phyloP scores from a whole-genome alignment of 345 rosid genomes.

The Lepidium sativum region DNA sequence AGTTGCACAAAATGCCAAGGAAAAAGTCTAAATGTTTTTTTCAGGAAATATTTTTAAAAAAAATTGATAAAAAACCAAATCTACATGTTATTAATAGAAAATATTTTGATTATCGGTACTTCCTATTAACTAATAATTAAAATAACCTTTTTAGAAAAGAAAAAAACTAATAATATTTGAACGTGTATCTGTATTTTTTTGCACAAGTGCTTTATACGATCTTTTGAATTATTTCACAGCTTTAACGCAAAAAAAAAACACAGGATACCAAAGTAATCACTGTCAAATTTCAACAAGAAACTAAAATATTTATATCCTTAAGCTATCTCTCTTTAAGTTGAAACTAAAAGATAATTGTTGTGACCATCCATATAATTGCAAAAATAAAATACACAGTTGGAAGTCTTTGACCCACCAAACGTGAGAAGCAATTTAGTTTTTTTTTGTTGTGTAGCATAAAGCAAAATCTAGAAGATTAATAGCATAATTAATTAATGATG shows the following conservation, averaged over 20 bases:
- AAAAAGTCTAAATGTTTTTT: conserved; percentile 27
- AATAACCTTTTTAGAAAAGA: not conserved
- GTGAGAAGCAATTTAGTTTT: conserved; percentile 23
- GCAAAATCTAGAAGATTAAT: not conserved
- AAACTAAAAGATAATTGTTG: not conserved
- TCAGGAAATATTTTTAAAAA: not conserved
- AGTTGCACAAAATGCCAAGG: conserved; percentile 30
- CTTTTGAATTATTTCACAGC: not conserved
- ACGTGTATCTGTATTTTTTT: conserved; percentile 8
- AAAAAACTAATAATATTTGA: not conserved
- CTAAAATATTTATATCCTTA: not conserved
- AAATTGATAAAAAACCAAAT: conserved; percentile 11
- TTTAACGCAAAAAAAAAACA: not conserved
- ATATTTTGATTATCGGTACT: conserved; percentile 17
- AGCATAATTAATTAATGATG: not conserved
- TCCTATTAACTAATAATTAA: not conserved
- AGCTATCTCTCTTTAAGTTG: not conserved
- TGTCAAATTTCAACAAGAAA: not conserved
- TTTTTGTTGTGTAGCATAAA: not conserved
- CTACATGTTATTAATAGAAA: conserved; percentile 28
- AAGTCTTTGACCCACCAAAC: conserved; percentile 13
- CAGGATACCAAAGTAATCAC: not conserved
- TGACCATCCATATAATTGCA: not conserved
- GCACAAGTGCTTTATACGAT: not conserved
- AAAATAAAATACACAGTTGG: not conserved